Evolutionary conservation across 768 basidiomycete species (phyloP), one percentile per base, ranked within the genome.

Genomic region (Pleurotus platypus): DNA sequence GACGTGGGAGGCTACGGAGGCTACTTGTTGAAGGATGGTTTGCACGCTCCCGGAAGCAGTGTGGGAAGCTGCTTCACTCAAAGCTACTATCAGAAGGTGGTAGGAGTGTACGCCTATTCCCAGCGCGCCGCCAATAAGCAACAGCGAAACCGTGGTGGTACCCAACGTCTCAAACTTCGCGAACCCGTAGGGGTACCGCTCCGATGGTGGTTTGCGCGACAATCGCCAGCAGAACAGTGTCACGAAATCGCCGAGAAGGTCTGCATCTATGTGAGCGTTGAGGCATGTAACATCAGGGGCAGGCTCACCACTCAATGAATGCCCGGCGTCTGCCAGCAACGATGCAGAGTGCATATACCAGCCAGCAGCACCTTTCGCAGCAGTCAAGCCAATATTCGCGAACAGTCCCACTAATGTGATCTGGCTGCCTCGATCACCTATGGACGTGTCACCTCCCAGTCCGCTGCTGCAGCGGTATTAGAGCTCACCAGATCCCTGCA

Each of bases 101-200:
- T 90, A 94, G 2, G 94, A 94, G 75, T 98, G 95, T 62, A 95
- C 81, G 8, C 93, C 93, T 53, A 94, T 89, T 55, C 89, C 91
- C 15, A 90, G 76, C 2, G 90, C 89, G 56, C 91, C 92, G 4
- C 86, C 87, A 56, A 94, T 84, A 58, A 99, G 82, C 30, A 98
- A 81, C 49, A 97, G 73, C 1, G 94, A 91, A 47, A 97, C 88
- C 38, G 89, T 84, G 2, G 91, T 84, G n/a, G 95, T 96, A 47
- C 96, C 96, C 20, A 98, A 77, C 4, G 94, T 94, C 72, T 99
- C 96, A 62, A 94, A 96, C 72, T 98, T 98, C 61, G 89, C 89
- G 64, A 92, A 90, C 13, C 93, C 92, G 60, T 87, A 94, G 1
- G 94, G 94, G 68, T 93, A 98, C 61, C 72, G 75, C 60, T 75